These are phyloP conservation scores for Penicillium polonicum DNA, from an alignment of 2,329 filamentous ascomycete genomes.

Conservation along the genomic window DNA sequence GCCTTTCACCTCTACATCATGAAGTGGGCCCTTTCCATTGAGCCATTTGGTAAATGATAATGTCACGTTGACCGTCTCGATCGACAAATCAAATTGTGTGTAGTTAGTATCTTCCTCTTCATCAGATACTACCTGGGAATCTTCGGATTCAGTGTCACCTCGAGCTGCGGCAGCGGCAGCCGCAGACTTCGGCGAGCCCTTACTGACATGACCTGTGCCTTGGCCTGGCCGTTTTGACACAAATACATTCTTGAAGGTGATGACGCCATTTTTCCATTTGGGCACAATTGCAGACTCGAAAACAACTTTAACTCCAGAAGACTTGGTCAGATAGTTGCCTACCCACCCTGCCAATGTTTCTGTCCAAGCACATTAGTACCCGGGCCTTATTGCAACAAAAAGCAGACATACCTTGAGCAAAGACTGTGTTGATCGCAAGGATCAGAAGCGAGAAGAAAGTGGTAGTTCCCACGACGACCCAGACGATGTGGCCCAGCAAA, in stretches of 20 bases:
- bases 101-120: conserved; percentile 89
- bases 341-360: conserved; percentile 93
- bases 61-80: conserved; percentile 93
- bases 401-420: conserved; percentile 72
- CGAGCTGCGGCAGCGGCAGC: conserved; percentile 72
- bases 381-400: conserved; percentile 18
- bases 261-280: conserved; percentile 91
- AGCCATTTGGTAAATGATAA: conserved; percentile 99
- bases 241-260: conserved; percentile 95
- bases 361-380: conserved; percentile 32
- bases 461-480: conserved; percentile 94
- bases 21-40: conserved; percentile 88
- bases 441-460: conserved; percentile 94
- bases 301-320: conserved; percentile 86
- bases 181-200: conserved; percentile 81
- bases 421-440: conserved; percentile 88
- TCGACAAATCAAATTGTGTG: conserved; percentile 93
- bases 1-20: conserved; percentile 91
- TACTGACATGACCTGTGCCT: conserved; percentile 76
- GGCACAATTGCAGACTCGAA: conserved; percentile 98
- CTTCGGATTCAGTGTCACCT: conserved; percentile 46
- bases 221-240: conserved; percentile 88
- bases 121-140: conserved; percentile 29
- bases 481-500: conserved; percentile 85
- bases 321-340: conserved; percentile 91